Base-by-base conservation (phyloP, 225 moss, liverwort and hornwort genomes). In the Climacium dendroides region DNA sequence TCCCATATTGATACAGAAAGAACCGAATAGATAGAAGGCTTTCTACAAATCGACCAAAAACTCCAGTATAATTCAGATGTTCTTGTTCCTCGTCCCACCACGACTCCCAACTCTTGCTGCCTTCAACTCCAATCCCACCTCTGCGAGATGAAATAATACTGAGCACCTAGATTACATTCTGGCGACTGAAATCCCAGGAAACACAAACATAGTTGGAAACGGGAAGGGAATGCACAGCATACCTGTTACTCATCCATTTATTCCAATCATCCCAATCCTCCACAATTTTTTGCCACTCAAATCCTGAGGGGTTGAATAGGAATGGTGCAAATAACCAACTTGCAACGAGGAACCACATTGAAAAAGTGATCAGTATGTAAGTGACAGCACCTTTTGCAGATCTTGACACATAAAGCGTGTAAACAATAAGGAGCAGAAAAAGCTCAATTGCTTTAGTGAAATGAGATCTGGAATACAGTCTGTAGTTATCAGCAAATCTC, bases 191-290 rank as follows among this genome's bases (percentile, higher is more conserved):
- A 37, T 25, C 24, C 71, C 53, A 74, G 35, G 8, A 54, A 43
- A 34, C 24, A 74, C 5, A 24, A 34, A 78, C 1, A 57, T 8
- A 55, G 25, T 29, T 87, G 50, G 17, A 71, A 35, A 45, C 34
- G 61, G 53, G 13, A 39, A 81, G 32, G 4, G 6, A n/a, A 41
- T 41, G 17, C 15, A 77, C 14, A 20, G 71, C 85, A 48, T 90
- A 94, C 94, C 92, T 93, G 92, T 95, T 96, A 71, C 89, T 95
- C 85, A 98, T 96, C 98, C 98, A 98, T 88, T 97, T 96, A 80
- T 94, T 95, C 97, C 97, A 98, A 79, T 98, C 98, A 88, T 95
- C 98, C 98, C 97, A 97, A 86, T 98, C 98, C 89, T 98, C 98
- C 62, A 98, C 98, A 85, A 97, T 97, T 87, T 98, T 98, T 88